Base-by-base conservation (phyloP, 495 filamentous ascomycete genomes). In the Aspergillus haitiensis region DNA sequence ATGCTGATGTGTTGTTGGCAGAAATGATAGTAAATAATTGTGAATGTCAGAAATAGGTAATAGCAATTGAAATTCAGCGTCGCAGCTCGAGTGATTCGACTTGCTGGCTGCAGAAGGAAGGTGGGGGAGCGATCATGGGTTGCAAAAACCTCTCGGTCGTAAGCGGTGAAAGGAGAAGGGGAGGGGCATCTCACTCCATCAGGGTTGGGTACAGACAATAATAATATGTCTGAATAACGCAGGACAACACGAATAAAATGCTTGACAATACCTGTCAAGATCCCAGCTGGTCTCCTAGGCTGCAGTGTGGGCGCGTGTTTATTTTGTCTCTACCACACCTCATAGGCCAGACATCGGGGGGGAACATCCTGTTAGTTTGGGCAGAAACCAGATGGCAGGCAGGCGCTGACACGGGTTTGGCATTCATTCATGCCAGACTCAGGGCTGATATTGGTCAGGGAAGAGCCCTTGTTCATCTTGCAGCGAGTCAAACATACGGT, bases 401-500 rank as follows among this genome's bases (percentile, higher is more conserved):
- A 56, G 37, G 12, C 46, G 34, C 40, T 59, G 51, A 52, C 44
- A 48, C 50, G 39, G 36, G 8, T 55, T 49, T 52, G 48, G 48
- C 35, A 15, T 56, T 51, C 15, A 53, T 45, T 39, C 52, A 49
- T 64, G 58, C 55, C 37, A 37, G 60, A 37, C 64, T 58, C 49
- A n/a, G 34, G 42, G 39, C 35, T 33, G 10, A 18, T 34, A 55
- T 44, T 56, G 55, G 27, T 32, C 56, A 55, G 44, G 21, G 42
- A 56, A 54, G 11, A 34, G 50, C 54, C 65, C 65, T 65, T 42
- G 65, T 63, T 42, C 50, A 52, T 52, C 62, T 60, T 65, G 65
- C 62, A 68, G 65, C 39, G 50, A 55, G 40, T 34, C 15, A 50
- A 69, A 69, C 54, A 66, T 51, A 69, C 66, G 66, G 63, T 68